These are phyloP conservation scores for Phaeophleospora eucalypticola DNA, from an alignment of 2,329 filamentous ascomycete genomes.

Conservation along the genomic window DNA sequence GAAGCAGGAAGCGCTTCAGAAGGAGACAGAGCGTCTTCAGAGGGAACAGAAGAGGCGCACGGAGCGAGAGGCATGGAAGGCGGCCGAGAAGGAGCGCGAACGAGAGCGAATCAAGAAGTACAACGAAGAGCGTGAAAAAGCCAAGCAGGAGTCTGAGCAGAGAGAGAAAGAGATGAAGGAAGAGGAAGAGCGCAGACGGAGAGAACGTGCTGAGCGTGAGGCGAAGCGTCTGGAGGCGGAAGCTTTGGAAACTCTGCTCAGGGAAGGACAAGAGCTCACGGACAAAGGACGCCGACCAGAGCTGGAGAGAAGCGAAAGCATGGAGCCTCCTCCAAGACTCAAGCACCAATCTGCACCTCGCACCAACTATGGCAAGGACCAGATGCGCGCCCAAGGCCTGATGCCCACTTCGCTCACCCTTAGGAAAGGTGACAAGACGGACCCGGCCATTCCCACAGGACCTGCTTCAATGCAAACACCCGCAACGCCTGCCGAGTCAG, in stretches of 20 bases:
- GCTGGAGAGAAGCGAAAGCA: constrained; percentile 42
- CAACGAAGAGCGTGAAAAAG: constrained; percentile 47
- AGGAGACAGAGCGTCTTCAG: constrained; percentile 41
- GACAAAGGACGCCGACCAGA: constrained; percentile 51
- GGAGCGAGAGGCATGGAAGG: constrained; percentile 47
- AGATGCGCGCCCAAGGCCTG: constrained; percentile 30
- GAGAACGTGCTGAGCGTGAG: constrained; percentile 39
- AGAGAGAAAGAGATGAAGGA: constrained; percentile 49
- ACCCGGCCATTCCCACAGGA: constrained; percentile 14
- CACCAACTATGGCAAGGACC: constrained; percentile 25
- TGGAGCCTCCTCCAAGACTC: constrained; percentile 39
- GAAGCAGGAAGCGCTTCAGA: constrained; percentile 42
- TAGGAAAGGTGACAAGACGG: constrained; percentile 26
- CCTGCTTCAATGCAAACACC: constrained; percentile 3
- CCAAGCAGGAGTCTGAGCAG: constrained; percentile 44
- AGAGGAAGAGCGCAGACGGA: constrained; percentile 41
- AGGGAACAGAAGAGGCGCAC: constrained; percentile 46
- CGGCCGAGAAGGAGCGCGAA: constrained; percentile 47
- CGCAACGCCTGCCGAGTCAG: neutral
- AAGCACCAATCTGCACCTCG: constrained; percentile 21
- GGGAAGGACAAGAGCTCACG: constrained; percentile 52
- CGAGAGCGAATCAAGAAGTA: constrained; percentile 51
- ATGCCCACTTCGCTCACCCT: constrained; percentile 32
- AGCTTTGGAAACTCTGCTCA: constrained; percentile 51
- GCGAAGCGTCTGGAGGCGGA: constrained; percentile 55